Percentiles rank a stretch among this genome's conserved stretches.
Evolutionary conservation across 352 stramenopile species (phyloP).

Genomic region (Phytopythium helicoides): DNA sequence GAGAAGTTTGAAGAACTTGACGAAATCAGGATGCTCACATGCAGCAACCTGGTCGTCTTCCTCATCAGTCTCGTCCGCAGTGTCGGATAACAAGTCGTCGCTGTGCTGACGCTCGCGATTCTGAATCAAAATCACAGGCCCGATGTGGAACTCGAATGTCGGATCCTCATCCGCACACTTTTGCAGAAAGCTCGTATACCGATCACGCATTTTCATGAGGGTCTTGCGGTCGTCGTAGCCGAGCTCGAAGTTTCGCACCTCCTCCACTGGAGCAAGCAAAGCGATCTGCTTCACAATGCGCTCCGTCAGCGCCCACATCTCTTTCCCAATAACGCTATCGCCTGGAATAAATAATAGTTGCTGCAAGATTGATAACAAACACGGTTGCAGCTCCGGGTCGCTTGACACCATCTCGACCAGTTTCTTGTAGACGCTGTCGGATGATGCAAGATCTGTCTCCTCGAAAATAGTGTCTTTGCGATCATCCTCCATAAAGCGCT

Average conservation of each 20-base stretch:
- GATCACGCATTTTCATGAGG: conserved; percentile 68
- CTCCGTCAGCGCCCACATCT: conserved; percentile 84
- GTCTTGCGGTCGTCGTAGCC: conserved; percentile 82
- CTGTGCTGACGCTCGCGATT: conserved; percentile 57
- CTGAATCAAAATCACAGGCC: conserved; percentile 72
- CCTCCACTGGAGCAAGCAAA: conserved; percentile 71
- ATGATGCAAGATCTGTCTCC: conserved; percentile 65
- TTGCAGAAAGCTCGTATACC: conserved; percentile 71
- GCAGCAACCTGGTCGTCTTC: conserved; percentile 48
- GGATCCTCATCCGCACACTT: conserved; percentile 69
- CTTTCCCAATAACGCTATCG: conserved; percentile 79
- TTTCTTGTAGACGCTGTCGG: conserved; percentile 68
- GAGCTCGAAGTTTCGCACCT: conserved; percentile 77
- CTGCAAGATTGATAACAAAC: conserved; percentile 76
- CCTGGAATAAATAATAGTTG: conserved; percentile 85
- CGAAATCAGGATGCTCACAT: conserved; percentile 60
- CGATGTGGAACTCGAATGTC: conserved; percentile 65
- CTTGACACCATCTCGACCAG: conserved; percentile 52
- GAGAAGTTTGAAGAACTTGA: conserved; percentile 82
- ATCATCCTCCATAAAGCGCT: conserved; percentile 87
- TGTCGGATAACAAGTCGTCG: conserved; percentile 61
- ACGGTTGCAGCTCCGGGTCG: conserved; percentile 64
- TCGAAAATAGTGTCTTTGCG: conserved; percentile 87
- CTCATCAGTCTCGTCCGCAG: conserved; percentile 64
- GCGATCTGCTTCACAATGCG: conserved; percentile 79